Conservation (phyloP, 2,329 filamentous ascomycete genomes). For the Alternaria arbusti region DNA sequence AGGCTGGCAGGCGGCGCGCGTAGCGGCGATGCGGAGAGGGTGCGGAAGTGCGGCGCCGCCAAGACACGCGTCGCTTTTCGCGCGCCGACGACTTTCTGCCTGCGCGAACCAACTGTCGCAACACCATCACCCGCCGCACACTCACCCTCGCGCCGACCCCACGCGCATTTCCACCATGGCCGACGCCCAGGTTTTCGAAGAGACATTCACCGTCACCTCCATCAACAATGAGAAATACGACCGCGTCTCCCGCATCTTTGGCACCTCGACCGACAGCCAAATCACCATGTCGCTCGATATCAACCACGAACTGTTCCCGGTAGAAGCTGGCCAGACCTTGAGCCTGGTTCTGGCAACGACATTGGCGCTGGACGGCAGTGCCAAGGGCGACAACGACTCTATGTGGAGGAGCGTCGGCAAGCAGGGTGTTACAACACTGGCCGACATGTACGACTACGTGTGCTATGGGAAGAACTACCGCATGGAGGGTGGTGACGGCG, state of each 20-base stretch:
- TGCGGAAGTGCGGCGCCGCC: constrained; percentile 18
- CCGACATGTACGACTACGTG: constrained; percentile 86
- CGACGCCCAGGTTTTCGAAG: constrained; percentile 92
- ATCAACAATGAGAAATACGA: constrained; percentile 91
- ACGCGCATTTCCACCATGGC: constrained; percentile 60
- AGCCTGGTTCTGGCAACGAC: constrained; percentile 85
- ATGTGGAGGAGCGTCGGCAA: constrained; percentile 71
- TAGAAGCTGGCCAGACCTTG: constrained; percentile 74
- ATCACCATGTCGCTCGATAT: constrained; percentile 87
- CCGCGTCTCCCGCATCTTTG: constrained; percentile 85
- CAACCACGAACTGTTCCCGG: constrained; percentile 90
- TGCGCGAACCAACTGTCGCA: constrained; percentile 4
- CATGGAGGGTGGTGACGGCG: constrained; percentile 82
- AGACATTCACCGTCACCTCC: constrained; percentile 81
- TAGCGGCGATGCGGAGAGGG: constrained; percentile 14
- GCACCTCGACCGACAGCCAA: constrained; percentile 76
- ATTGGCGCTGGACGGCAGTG: constrained; percentile 79
- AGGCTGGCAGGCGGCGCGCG: neutral
- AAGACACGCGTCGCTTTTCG: constrained; percentile 1
- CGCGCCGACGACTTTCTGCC: constrained; percentile 8
- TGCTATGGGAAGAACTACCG: constrained; percentile 89
- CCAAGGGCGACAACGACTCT: constrained; percentile 58
- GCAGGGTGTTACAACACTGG: constrained; percentile 60
- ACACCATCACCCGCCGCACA: neutral
- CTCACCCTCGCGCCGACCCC: neutral